These are phyloP conservation scores for Dissophora globulifera DNA, from an alignment of 192 early-diverging fungal species.

Conservation along the genomic window DNA sequence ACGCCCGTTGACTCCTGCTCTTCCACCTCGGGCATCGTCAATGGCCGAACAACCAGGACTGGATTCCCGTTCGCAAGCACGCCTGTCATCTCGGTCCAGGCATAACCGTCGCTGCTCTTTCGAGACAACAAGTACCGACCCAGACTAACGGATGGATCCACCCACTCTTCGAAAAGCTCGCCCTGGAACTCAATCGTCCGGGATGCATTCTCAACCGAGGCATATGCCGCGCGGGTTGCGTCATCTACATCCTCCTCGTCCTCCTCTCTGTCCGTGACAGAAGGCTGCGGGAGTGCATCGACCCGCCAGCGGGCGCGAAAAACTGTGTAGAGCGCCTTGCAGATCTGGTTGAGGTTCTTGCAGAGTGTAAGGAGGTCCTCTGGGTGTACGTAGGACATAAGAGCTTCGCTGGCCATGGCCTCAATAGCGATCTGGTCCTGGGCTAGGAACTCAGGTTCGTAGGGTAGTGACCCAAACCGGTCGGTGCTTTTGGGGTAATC, in stretches of 20 bases:
- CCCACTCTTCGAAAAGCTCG: slow-evolving; percentile 40
- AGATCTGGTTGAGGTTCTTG: slow-evolving; percentile 26
- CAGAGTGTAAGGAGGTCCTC: slow-evolving; percentile 26
- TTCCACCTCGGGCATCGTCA: slow-evolving; percentile 17
- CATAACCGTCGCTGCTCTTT: not conserved
- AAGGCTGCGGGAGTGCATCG: not conserved
- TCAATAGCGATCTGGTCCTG: slow-evolving; percentile 13
- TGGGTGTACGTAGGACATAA: slow-evolving; percentile 47
- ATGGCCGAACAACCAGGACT: slow-evolving; percentile 36
- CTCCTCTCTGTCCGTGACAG: not conserved
- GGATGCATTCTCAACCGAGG: not conserved
- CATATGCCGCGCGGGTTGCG: not conserved
- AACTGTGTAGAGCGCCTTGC: slow-evolving; percentile 28
- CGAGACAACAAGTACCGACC: not conserved
- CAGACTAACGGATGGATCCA: slow-evolving; percentile 15
- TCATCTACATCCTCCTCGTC: not conserved
- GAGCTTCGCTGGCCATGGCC: slow-evolving; percentile 16
- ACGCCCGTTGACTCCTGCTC: not conserved
- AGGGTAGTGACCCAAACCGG: not conserved
- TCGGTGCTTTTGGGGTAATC: not conserved
- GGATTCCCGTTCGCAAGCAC: slow-evolving; percentile 26
- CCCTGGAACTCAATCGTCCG: slow-evolving; percentile 43
- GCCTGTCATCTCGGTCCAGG: slow-evolving; percentile 37
- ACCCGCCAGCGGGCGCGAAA: slow-evolving; percentile 47
- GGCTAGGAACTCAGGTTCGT: slow-evolving; percentile 7